These are phyloP conservation scores for Lactuca saligna DNA, from an alignment of 129 eudicot genomes.

Conservation along the genomic window DNA sequence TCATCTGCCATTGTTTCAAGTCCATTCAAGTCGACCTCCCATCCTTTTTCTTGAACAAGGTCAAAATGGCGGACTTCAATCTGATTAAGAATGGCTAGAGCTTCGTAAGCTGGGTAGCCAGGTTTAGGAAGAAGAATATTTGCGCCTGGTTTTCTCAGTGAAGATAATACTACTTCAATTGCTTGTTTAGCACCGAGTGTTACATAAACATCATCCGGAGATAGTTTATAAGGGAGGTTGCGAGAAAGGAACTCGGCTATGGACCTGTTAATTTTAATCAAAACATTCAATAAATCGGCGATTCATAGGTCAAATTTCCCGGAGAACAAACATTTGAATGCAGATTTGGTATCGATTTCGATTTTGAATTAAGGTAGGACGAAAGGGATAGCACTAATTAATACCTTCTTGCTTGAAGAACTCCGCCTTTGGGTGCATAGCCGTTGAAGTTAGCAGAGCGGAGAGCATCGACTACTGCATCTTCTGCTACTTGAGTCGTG, in stretches of 20 bases:
- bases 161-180: slow-evolving; percentile 31
- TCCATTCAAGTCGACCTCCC: slow-evolving; percentile 40
- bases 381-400: background rate
- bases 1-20: slow-evolving; percentile 29
- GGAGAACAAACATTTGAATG: no score
- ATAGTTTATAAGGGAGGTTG: slow-evolving; percentile 36
- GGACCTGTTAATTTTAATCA: slow-evolving; percentile 18
- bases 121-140: slow-evolving; percentile 41
- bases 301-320: background rate
- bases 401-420: slow-evolving; percentile 43
- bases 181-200: slow-evolving; percentile 41
- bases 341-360: background rate
- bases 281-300: background rate
- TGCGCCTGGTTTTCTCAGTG: slow-evolving; percentile 33
- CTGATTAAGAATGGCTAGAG: slow-evolving; percentile 26
- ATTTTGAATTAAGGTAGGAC: background rate
- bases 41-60: slow-evolving; percentile 30
- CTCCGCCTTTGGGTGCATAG: slow-evolving; percentile 53
- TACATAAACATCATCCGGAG: slow-evolving; percentile 34
- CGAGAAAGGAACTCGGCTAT: slow-evolving; percentile 31
- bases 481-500: slow-evolving; percentile 41
- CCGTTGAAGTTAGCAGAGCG: slow-evolving; percentile 53
- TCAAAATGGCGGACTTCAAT: slow-evolving; percentile 40
- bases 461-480: slow-evolving; percentile 50
- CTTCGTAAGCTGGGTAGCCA: slow-evolving; percentile 39